These are phyloP conservation scores for Talaromyces atroroseus DNA, from an alignment of 2,329 filamentous ascomycete genomes.

Conservation along the genomic window DNA sequence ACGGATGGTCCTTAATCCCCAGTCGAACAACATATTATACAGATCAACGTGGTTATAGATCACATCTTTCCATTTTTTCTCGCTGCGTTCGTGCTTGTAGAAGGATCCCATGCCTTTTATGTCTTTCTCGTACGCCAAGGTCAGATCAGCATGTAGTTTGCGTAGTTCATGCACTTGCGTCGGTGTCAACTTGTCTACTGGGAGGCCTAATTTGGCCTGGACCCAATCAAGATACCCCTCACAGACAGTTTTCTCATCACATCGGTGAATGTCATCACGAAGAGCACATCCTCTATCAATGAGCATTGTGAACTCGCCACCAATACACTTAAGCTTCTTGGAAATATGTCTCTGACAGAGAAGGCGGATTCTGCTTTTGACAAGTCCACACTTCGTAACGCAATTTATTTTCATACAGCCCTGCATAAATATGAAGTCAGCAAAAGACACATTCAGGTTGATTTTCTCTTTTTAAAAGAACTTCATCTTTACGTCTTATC, in stretches of 20 bases:
- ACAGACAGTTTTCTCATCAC: conserved; percentile 5
- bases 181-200: not conserved
- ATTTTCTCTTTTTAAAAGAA: not conserved
- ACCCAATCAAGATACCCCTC: conserved; percentile 4
- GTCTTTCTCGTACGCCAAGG: not conserved
- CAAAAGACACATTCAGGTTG: not conserved
- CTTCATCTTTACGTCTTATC: not conserved
- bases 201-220: not conserved
- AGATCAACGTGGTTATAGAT: conserved; percentile 7
- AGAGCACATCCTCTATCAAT: conserved; percentile 4
- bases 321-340: conserved; percentile 4
- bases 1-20: not conserved
- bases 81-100: not conserved
- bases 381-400: conserved; percentile 10
- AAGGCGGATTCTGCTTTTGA: conserved; percentile 3
- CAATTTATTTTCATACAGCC: conserved; percentile 8
- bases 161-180: not conserved
- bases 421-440: not conserved
- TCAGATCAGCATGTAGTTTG: not conserved
- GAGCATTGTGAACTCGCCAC: conserved; percentile 7
- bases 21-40: conserved; percentile 5
- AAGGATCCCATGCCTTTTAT: conserved; percentile 1
- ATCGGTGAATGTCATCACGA: conserved; percentile 1
- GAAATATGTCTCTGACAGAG: conserved; percentile 5
- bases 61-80: conserved; percentile 6